Evolutionary conservation across 306 rosid genomes (phyloP), one percentile per base, ranked within the genome.

Genomic region (Quercus alba): DNA sequence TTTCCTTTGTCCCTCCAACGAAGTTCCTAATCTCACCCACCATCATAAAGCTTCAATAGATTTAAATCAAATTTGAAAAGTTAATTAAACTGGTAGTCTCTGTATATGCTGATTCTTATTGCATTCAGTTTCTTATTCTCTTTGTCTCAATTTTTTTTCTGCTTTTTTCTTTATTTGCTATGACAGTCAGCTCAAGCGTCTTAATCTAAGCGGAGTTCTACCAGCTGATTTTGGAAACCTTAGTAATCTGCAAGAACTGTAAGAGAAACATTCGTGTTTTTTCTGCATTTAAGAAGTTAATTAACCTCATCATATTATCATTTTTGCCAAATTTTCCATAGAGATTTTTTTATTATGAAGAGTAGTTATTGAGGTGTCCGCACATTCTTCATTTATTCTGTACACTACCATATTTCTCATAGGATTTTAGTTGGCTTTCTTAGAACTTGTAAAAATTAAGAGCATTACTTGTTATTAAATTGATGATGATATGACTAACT

Each of bases 221-320:
- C 97, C 91, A 0, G 73, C 26, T 28, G 97, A 89, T 75, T 85
- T 93, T 83, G 94, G 89, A 84, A 83, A 87, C 78, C 94, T 93
- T 61, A 72, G 89, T 44, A 86, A 75, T 58, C 84, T 91, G 12
- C 51, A 5, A 71, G 63, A 21, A 75, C 84, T 93, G 97, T 91
- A 81, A 91, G 97, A 81, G 68, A 41, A 33, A 63, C 20, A 30
- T 35, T 56, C 5, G 15, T 55, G 21, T 44, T 20, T 19, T 30
- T 44, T 44, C 75, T 23, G 2, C 33, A 44, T 49, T 71, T 20
- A 12, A 49, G 1, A 67, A 18, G 72, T 70, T 31, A 21, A 46
- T 49, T 49, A 49, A 71, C 20, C 57, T 49, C 58, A 46, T 20
- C 23, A 8, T 46, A 67, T 67, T 21, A 33, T 67, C 72, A 7